These are phyloP conservation scores for Kitagawia praeruptora DNA, from an alignment of 129 eudicot genomes.

Conservation along the genomic window DNA sequence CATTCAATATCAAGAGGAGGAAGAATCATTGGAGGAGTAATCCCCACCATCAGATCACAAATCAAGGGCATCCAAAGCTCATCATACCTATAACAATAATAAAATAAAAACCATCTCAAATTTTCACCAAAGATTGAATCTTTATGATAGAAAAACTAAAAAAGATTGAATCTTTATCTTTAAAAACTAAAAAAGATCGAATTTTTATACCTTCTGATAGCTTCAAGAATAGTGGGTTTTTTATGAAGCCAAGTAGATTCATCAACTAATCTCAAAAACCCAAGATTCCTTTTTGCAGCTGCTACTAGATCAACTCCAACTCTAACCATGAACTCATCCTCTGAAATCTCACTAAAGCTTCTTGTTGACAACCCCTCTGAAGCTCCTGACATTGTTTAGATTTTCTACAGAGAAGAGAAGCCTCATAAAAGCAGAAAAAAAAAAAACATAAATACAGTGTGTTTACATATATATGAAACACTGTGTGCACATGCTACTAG, in stretches of 20 bases:
- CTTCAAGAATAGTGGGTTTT: constrained; percentile 43
- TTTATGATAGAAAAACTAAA: neutral
- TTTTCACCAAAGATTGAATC: neutral
- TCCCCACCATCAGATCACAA: constrained; percentile 62
- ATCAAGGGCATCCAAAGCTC: constrained; percentile 94
- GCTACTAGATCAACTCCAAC: constrained; percentile 67
- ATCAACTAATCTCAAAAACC: constrained; percentile 51
- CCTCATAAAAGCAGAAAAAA: neutral
- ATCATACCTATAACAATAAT: constrained; percentile 46
- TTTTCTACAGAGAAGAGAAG: neutral
- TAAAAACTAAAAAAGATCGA: neutral
- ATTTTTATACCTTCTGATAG: constrained; percentile 47
- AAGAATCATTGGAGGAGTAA: constrained; percentile 58
- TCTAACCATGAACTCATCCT: constrained; percentile 28
- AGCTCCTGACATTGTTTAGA: constrained; percentile 41
- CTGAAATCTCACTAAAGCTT: constrained; percentile 50
- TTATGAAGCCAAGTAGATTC: constrained; percentile 73
- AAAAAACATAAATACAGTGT: neutral
- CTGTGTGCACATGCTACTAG: neutral
- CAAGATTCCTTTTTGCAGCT: constrained; percentile 57
- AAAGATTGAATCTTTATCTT: neutral
- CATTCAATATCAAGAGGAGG: constrained; percentile 98
- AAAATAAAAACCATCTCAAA: neutral
- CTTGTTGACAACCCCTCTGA: constrained; percentile 43
- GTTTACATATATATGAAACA: neutral